These are phyloP conservation scores for Polychytrium aggregatum DNA, from an alignment of 192 early-diverging fungal genomes.

Conservation along the genomic window DNA sequence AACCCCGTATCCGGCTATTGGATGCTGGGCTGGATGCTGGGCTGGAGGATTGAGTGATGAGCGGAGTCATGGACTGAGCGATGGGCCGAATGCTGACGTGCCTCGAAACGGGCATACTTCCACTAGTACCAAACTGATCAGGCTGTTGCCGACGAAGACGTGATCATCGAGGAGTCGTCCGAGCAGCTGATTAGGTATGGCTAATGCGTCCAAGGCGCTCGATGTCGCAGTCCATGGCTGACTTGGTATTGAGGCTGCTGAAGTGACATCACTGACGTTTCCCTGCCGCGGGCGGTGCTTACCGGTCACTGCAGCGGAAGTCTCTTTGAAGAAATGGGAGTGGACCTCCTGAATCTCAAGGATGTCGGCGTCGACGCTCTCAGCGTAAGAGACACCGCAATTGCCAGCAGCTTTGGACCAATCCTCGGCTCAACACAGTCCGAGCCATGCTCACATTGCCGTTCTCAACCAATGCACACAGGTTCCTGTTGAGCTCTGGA, in stretches of 20 bases:
- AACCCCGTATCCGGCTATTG: neutral
- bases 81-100: neutral
- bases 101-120: neutral
- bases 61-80: neutral
- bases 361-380: constrained; percentile 33
- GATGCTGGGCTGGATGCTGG: neutral
- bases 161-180: constrained; percentile 31
- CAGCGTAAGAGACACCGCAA: constrained; percentile 10
- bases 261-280: neutral
- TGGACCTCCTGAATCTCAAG: constrained; percentile 50
- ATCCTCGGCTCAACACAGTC: neutral
- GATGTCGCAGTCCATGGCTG: neutral
- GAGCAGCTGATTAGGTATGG: constrained; percentile 33
- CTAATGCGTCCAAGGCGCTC: neutral
- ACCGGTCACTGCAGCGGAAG: constrained; percentile 74
- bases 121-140: neutral
- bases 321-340: constrained; percentile 82
- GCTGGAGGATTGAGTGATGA: neutral
- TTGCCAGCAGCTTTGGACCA: constrained; percentile 2
- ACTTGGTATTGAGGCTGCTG: neutral
- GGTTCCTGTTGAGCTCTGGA: constrained; percentile 45
- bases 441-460: constrained; percentile 1
- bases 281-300: neutral
- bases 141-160: constrained; percentile 16
- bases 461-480: constrained; percentile 3